phyloP scores from a whole-genome alignment of 1,284 basidiomycete genomes.

The Papiliotrema laurentii region DNA sequence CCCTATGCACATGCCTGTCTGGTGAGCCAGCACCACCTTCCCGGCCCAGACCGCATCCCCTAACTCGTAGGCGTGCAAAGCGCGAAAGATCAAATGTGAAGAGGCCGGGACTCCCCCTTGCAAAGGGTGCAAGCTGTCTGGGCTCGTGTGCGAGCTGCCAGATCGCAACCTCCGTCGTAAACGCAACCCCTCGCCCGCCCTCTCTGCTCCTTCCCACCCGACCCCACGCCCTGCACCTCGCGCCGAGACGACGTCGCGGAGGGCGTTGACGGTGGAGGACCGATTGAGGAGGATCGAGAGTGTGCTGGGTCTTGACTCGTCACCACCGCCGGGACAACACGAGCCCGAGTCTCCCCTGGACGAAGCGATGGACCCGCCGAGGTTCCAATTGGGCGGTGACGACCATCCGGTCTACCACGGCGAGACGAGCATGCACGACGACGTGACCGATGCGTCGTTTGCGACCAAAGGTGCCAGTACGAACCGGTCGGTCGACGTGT shows the following conservation, averaged over 20 bases:
- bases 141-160: slow-evolving; percentile 11
- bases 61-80: slow-evolving; percentile 16
- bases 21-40: slow-evolving; percentile 5
- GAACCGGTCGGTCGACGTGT: slow-evolving; percentile 3
- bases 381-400: slow-evolving; percentile 14
- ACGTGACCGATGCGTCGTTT: not conserved
- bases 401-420: slow-evolving; percentile 19
- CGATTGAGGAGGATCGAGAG: slow-evolving; percentile 16
- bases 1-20: slow-evolving; percentile 22
- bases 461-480: not conserved
- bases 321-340: not conserved
- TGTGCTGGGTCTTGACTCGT: slow-evolving; percentile 9
- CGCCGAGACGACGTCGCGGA: not conserved
- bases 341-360: not conserved
- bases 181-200: not conserved
- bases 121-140: slow-evolving; percentile 15
- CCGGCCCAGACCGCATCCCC: not conserved
- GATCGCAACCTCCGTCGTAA: not conserved
- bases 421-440: slow-evolving; percentile 16
- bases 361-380: slow-evolving; percentile 14
- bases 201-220: slow-evolving; percentile 5
- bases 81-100: slow-evolving; percentile 21
- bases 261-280: slow-evolving; percentile 11
- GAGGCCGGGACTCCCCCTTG: slow-evolving; percentile 19
- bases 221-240: not conserved